Percentiles rank a stretch among this genome's conserved stretches.
phyloP scores from a whole-genome alignment of 257 asterid genomes.

The Lavandula angustifolia region DNA sequence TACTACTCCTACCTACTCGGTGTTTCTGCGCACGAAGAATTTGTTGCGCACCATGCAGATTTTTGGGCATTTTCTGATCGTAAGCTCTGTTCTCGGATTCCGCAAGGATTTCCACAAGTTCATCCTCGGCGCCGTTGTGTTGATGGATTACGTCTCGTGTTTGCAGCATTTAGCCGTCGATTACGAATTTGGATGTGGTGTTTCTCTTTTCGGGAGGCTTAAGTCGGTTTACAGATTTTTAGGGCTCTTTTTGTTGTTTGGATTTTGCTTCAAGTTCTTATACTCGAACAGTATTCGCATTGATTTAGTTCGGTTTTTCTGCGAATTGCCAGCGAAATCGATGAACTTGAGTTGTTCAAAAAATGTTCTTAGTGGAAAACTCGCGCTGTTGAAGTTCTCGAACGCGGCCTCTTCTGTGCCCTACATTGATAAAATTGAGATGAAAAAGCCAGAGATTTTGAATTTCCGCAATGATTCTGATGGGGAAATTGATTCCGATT shows the following conservation, averaged over 20 bases:
- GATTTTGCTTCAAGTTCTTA: slow-evolving; percentile 48
- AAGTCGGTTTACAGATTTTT: slow-evolving; percentile 43
- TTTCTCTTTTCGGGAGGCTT: slow-evolving; percentile 38
- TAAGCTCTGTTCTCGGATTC: slow-evolving; percentile 45
- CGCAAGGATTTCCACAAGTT: slow-evolving; percentile 34
- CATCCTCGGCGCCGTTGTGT: slow-evolving; percentile 28
- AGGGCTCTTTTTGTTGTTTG: slow-evolving; percentile 50
- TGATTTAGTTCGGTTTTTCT: slow-evolving; percentile 31
- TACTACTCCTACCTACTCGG: too few species aligned
- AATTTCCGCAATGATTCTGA: slow-evolving; percentile 17
- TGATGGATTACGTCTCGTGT: slow-evolving; percentile 51
- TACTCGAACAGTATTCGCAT: slow-evolving; percentile 38
- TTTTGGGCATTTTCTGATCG: slow-evolving; percentile 34
- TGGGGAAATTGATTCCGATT: slow-evolving; percentile 11
- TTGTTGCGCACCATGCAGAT: slow-evolving; percentile 48
- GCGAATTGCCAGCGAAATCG: slow-evolving; percentile 39
- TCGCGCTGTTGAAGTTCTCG: slow-evolving; percentile 16
- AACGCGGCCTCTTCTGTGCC: slow-evolving; percentile 13
- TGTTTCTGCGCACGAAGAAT: slow-evolving; percentile 25
- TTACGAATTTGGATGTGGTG: slow-evolving; percentile 44
- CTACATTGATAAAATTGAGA: slow-evolving; percentile 28
- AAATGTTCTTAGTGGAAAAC: slow-evolving; percentile 30
- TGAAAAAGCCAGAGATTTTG: slow-evolving; percentile 10
- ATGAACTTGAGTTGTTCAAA: slow-evolving; percentile 33
- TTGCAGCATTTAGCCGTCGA: slow-evolving; percentile 39